Evolutionary conservation across 805 yeast genomes (phyloP).

Genomic region (Ogataea zsoltii): DNA sequence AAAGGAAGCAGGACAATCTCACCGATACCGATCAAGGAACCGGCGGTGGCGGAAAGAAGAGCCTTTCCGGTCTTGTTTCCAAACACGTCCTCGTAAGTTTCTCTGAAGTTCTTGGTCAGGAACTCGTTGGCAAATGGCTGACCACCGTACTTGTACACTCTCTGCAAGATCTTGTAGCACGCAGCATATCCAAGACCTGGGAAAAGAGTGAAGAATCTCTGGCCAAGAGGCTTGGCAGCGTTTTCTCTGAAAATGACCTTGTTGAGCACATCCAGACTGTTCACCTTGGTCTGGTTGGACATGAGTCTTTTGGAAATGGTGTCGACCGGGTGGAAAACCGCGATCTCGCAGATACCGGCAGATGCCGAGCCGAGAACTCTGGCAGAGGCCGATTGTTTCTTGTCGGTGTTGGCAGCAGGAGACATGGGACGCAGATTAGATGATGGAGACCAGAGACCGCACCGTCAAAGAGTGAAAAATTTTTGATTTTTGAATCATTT

Average conservation of each 20-base stretch:
- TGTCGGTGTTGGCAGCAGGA: slow-evolving; percentile 44
- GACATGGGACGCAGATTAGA: slow-evolving; percentile 22
- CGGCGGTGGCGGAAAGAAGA: slow-evolving; percentile 95
- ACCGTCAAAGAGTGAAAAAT: background rate
- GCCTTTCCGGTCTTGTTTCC: slow-evolving; percentile 98
- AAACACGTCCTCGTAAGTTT: slow-evolving; percentile 69
- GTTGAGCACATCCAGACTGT: slow-evolving; percentile 69
- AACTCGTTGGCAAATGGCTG: slow-evolving; percentile 98
- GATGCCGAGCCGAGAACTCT: slow-evolving; percentile 96
- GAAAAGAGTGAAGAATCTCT: slow-evolving; percentile 79
- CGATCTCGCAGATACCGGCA: slow-evolving; percentile 96
- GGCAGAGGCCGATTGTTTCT: slow-evolving; percentile 85
- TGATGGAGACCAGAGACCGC: background rate
- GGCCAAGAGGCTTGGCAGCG: slow-evolving; percentile 68
- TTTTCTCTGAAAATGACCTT: slow-evolving; percentile 82
- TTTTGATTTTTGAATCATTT: background rate
- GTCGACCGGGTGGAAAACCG: slow-evolving; percentile 98
- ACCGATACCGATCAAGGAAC: slow-evolving; percentile 96
- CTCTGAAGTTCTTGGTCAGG: slow-evolving; percentile 70
- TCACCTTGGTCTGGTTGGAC: slow-evolving; percentile 74
- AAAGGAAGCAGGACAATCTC: slow-evolving; percentile 93
- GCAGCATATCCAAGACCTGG: slow-evolving; percentile 99
- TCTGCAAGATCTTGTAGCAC: slow-evolving; percentile 90
- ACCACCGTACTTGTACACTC: slow-evolving; percentile 99
- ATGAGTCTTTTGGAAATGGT: slow-evolving; percentile 94